A percentile compares a stretch with the other conserved stretches of the same genome.
phyloP scores from a whole-genome alignment of 192 early-diverging fungal genomes.

The Kappamyces sp. region DNA sequence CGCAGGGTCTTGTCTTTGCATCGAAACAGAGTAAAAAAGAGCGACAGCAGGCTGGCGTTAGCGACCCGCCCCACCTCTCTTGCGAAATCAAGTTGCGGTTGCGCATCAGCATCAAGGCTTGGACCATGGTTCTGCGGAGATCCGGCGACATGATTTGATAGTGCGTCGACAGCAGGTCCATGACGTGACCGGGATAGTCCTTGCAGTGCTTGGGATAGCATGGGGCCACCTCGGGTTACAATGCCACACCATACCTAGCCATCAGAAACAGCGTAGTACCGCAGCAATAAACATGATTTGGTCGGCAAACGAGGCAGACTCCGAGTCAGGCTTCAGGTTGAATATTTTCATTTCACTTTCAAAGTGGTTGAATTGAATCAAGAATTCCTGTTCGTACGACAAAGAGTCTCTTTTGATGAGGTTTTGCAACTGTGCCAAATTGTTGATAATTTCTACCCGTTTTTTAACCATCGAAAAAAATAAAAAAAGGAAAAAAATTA shows the following conservation, averaged over 20 bases:
- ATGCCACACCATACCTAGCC: conserved; percentile 4
- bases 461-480: neutral
- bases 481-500: no score
- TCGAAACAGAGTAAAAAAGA: conserved; percentile 96
- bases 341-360: conserved; percentile 83
- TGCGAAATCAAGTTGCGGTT: conserved; percentile 69
- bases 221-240: conserved; percentile 50
- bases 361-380: conserved; percentile 89
- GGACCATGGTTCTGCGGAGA: conserved; percentile 80
- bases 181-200: conserved; percentile 77
- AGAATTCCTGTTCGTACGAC: conserved; percentile 92
- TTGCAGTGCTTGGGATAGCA: conserved; percentile 78
- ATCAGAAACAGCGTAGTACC: conserved; percentile 19
- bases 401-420: conserved; percentile 90
- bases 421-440: conserved; percentile 98
- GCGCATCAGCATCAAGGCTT: conserved; percentile 81
- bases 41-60: conserved; percentile 56
- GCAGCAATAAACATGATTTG: conserved; percentile 89
- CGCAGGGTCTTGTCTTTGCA: conserved; percentile 90
- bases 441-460: conserved; percentile 21
- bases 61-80: neutral
- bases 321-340: conserved; percentile 68
- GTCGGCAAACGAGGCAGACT: conserved; percentile 74
- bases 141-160: conserved; percentile 77
- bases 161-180: conserved; percentile 75